phyloP scores from a whole-genome alignment of 2,329 filamentous ascomycete species.

The Akanthomyces muscarius region DNA sequence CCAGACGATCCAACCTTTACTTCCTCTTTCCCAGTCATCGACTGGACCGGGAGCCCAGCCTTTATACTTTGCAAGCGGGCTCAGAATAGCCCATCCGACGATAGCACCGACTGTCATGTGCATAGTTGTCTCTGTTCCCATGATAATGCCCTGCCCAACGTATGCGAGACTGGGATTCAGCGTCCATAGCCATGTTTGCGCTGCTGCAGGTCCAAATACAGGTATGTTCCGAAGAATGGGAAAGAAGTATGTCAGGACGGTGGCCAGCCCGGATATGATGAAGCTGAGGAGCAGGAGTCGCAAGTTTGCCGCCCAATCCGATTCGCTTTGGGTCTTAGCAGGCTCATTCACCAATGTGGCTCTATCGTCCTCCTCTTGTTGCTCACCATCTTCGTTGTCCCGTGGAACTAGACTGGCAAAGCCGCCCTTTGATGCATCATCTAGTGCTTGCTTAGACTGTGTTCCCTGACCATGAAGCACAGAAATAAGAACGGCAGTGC shows the following conservation, averaged over 20 bases:
- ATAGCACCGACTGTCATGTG: conserved; percentile 93
- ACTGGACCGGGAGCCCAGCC: conserved; percentile 90
- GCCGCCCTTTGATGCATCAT: conserved; percentile 34
- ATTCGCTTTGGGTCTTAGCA: conserved; percentile 18
- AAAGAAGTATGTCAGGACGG: conserved; percentile 83
- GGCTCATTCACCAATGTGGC: conserved; percentile 33
- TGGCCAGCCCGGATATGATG: conserved; percentile 60
- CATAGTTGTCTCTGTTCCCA: conserved; percentile 91
- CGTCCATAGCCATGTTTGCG: conserved; percentile 85
- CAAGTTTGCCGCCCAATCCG: conserved; percentile 46
- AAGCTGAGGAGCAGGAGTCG: conserved; percentile 55
- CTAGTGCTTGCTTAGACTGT: conserved; percentile 32
- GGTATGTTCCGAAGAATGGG: conserved; percentile 82
- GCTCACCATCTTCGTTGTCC: conserved; percentile 27
- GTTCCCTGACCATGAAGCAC: conserved; percentile 69
- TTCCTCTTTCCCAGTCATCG: conserved; percentile 83
- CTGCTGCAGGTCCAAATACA: conserved; percentile 71
- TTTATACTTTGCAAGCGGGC: conserved; percentile 76
- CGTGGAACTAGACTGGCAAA: conserved; percentile 42
- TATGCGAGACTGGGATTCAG: conserved; percentile 97
- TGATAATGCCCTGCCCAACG: conserved; percentile 95
- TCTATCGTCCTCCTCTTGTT: conserved; percentile 27
- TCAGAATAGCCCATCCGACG: conserved; percentile 86
- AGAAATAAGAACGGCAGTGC: conserved; percentile 87
- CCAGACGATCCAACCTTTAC: conserved; percentile 99